Base-by-base conservation (phyloP, 2,329 filamentous ascomycete genomes). In the Curvularia sp. region DNA sequence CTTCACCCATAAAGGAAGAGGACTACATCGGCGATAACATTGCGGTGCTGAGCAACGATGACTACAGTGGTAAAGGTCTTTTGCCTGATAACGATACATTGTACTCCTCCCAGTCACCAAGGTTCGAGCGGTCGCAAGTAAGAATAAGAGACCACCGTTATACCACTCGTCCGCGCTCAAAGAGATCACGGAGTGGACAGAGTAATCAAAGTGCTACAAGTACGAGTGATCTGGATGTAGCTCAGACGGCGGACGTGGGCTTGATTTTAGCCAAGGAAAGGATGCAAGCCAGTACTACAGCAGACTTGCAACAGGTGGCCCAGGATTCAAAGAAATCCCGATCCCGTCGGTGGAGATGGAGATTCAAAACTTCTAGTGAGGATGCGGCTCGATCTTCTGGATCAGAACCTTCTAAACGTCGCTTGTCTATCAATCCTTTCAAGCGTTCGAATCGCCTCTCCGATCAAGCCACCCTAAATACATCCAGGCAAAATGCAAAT, bases 311-410 rank as follows among this genome's bases (percentile, higher is more conserved):
- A 12, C 47, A 70, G 15, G 49, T 68, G 5, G 56, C 62, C 19
- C 61, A 66, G 45, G 55, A 51, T 3, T 57, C 61, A 3, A 63
- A 58, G 9, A 34, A 34, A 13, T 25, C 50, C 9, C 60, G 64
- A 9, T 48, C 60, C 9, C 61, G 62, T 6, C 67, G 69, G 27
- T 71, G 70, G 64, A 60, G 61, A 3, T 72, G 67, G 49, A 55
- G 50, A 30, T 55, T 64, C 28, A 59, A 54, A 18, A 59, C 55
- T 6, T 66, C 62, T 5, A 67, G 69, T 30, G 51, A 64, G 3
- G 63, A 55, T 5, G 45, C 53, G 3, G 53, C 52, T 28, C 54
- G 55, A n/a, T 42, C 55, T 27, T 56, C 59, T 21, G 54, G 36
- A 34, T 39, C 53, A 18, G 39, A 52, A 25, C 25, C 49, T 21